These are phyloP conservation scores for Endothia cerciana DNA, from an alignment of 2,329 filamentous ascomycete genomes.

Conservation along the genomic window DNA sequence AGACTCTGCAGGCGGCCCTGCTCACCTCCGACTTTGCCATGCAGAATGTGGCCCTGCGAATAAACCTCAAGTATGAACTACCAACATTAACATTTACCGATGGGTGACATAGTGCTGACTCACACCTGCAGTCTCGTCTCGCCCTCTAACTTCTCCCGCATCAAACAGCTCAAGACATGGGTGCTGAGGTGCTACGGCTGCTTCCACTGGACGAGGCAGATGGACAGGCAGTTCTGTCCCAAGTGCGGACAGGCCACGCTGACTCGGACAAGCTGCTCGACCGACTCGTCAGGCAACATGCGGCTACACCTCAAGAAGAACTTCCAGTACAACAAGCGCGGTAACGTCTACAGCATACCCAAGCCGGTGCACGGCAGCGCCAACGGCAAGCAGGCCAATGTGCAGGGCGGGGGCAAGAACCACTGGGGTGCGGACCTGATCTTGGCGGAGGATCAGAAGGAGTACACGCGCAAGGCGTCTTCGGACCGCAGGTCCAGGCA, in stretches of 20 bases:
- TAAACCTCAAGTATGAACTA: slow-evolving; percentile 68
- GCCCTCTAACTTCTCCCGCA: slow-evolving; percentile 70
- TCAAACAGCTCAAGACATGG: slow-evolving; percentile 85
- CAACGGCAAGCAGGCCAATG: slow-evolving; percentile 71
- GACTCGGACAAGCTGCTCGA: slow-evolving; percentile 83
- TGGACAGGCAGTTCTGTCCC: slow-evolving; percentile 89
- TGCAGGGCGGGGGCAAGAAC: slow-evolving; percentile 73
- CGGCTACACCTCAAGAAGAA: slow-evolving; percentile 88
- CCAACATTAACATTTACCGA: not conserved
- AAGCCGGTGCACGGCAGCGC: slow-evolving; percentile 83
- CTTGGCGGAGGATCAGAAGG: slow-evolving; percentile 93
- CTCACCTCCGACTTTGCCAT: slow-evolving; percentile 96
- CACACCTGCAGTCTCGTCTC: slow-evolving; percentile 69
- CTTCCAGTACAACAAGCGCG: slow-evolving; percentile 94
- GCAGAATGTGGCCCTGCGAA: slow-evolving; percentile 94
- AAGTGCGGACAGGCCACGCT: slow-evolving; percentile 87
- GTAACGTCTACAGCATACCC: slow-evolving; percentile 89
- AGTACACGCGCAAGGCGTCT: slow-evolving; percentile 70
- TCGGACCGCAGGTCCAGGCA: slow-evolving; percentile 70
- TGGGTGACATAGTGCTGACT: not conserved
- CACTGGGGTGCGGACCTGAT: slow-evolving; percentile 88
- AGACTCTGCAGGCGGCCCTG: slow-evolving; percentile 81
- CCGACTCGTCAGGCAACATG: slow-evolving; percentile 79
- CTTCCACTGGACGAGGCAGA: slow-evolving; percentile 83
- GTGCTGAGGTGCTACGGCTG: slow-evolving; percentile 92